Percentiles rank a stretch among this genome's conserved stretches.
These are phyloP conservation scores for Mangifera indica DNA, from an alignment of 345 rosid genomes.

Conservation along the genomic window DNA sequence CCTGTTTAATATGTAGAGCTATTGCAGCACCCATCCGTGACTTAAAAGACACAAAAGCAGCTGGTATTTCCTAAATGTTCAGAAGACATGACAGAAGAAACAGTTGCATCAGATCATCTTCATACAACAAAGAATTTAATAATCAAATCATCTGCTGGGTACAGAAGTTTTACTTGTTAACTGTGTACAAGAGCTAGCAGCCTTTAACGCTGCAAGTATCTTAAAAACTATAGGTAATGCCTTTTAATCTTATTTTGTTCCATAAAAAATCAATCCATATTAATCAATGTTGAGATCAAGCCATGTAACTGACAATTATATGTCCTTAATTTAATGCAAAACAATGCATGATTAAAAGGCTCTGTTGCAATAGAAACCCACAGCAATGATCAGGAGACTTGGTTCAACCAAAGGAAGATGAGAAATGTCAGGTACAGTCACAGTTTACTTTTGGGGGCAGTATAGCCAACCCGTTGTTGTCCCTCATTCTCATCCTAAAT, in stretches of 20 bases:
- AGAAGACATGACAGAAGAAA: constrained; percentile 14
- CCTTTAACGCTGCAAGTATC: neutral
- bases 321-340: neutral
- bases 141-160: neutral
- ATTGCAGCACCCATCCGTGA: constrained; percentile 77
- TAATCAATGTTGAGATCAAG: neutral
- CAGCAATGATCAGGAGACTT: neutral
- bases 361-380: neutral
- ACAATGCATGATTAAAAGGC: neutral
- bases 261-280: neutral
- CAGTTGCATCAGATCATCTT: constrained; percentile 17
- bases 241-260: neutral
- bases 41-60: constrained; percentile 89
- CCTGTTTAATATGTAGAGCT: constrained; percentile 73
- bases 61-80: constrained; percentile 69
- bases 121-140: neutral
- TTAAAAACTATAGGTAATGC: neutral
- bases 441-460: neutral
- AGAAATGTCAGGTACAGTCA: neutral
- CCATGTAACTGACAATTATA: neutral
- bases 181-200: constrained; percentile 10
- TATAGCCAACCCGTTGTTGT: neutral
- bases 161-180: neutral
- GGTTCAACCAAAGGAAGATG: neutral
- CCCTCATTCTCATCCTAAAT: neutral